These are phyloP conservation scores for Pulveroboletus frians DNA, from an alignment of 768 basidiomycete genomes.

Conservation along the genomic window DNA sequence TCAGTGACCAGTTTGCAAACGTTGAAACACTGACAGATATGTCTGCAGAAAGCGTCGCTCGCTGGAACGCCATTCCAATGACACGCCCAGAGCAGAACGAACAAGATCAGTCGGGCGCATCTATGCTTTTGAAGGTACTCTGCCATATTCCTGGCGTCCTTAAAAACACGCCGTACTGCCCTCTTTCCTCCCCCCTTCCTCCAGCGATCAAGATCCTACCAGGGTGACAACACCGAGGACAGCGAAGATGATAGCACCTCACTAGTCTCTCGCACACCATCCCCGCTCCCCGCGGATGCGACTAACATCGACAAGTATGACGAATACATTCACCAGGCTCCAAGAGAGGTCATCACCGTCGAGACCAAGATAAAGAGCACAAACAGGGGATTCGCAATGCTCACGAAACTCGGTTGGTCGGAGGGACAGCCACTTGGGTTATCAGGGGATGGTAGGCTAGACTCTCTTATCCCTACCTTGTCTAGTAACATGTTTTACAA, in stretches of 20 bases:
- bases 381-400: slow-evolving; percentile 78
- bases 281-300: slow-evolving; percentile 46
- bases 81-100: slow-evolving; percentile 28
- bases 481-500: slow-evolving; percentile 23
- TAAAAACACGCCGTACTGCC: slow-evolving; percentile 51
- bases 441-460: slow-evolving; percentile 61
- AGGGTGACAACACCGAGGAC: slow-evolving; percentile 38
- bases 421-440: slow-evolving; percentile 76
- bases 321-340: slow-evolving; percentile 48
- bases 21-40: slow-evolving; percentile 29
- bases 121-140: slow-evolving; percentile 63
- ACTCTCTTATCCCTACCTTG: neutral
- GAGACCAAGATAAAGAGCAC: slow-evolving; percentile 74
- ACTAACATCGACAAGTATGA: slow-evolving; percentile 68
- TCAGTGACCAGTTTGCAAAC: neutral
- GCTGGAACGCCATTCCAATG: slow-evolving; percentile 70
- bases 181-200: slow-evolving; percentile 41
- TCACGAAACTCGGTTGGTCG: slow-evolving; percentile 77
- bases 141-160: slow-evolving; percentile 41
- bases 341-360: slow-evolving; percentile 68
- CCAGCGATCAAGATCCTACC: slow-evolving; percentile 56
- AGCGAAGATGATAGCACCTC: slow-evolving; percentile 64
- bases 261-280: slow-evolving; percentile 70
- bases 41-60: slow-evolving; percentile 60
- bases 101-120: slow-evolving; percentile 20